Evolutionary conservation across 225 moss, liverwort and hornwort genomes (phyloP).

Genomic region (Anthoceros angustus): DNA sequence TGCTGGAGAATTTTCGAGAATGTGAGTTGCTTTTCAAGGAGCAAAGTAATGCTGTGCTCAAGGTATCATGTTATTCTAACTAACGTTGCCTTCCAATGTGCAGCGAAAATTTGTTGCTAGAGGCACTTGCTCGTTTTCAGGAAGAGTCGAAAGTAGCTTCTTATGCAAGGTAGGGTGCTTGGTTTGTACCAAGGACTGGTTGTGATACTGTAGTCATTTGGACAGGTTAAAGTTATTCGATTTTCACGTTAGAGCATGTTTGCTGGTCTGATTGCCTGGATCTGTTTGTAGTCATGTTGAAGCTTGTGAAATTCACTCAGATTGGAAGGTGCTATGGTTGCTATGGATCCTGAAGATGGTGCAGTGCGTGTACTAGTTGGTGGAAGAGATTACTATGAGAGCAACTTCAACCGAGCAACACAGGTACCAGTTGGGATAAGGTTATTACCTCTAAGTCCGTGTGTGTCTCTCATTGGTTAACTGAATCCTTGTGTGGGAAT

Average conservation of each 20-base stretch:
- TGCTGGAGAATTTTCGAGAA: constrained; percentile 35
- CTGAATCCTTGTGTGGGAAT: background rate
- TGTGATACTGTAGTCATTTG: background rate
- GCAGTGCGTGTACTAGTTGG: constrained; percentile 90
- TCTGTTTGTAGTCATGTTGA: constrained; percentile 6
- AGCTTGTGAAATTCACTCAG: background rate
- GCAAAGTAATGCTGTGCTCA: background rate
- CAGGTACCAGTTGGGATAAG: constrained; percentile 30
- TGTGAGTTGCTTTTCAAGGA: constrained; percentile 20
- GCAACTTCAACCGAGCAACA: constrained; percentile 84
- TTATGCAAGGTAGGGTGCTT: constrained; percentile 36
- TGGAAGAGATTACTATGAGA: constrained; percentile 93
- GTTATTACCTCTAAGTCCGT: background rate
- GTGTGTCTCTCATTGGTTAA: constrained; percentile 2
- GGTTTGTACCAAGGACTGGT: background rate
- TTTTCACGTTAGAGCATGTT: background rate
- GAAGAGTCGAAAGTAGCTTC: constrained; percentile 58
- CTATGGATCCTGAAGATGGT: constrained; percentile 72
- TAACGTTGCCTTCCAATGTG: constrained; percentile 6
- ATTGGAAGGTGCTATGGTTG: constrained; percentile 88
- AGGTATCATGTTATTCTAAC: background rate
- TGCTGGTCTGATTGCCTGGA: background rate
- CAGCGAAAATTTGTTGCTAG: constrained; percentile 55
- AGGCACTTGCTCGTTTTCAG: constrained; percentile 47
- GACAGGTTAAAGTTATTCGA: background rate